Percentiles rank a stretch among this genome's conserved stretches.
These are phyloP conservation scores for Spirogloea muscicola DNA, from an alignment of 139 green algal genomes.

Conservation along the genomic window DNA sequence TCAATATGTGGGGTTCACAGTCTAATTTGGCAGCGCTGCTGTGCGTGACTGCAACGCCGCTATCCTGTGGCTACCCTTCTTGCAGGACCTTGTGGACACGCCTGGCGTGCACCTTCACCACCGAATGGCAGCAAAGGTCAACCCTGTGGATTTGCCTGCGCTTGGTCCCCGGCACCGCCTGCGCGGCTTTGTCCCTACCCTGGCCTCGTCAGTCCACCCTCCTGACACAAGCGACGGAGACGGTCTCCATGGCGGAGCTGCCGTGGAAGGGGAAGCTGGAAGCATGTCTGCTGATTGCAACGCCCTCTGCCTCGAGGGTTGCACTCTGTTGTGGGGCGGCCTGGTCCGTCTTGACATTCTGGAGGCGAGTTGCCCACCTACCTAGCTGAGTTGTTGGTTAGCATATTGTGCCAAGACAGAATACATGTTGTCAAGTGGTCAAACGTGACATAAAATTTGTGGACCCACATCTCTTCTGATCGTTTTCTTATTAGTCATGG, in stretches of 20 bases:
- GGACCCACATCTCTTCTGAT: too few species aligned
- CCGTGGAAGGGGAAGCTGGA: neutral
- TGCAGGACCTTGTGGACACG: constrained; percentile 68
- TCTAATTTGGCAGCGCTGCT: too few species aligned
- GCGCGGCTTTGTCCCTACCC: constrained; percentile 51
- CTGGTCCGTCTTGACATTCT: constrained; percentile 41
- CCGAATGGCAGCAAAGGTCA: constrained; percentile 79
- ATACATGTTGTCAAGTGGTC: too few species aligned
- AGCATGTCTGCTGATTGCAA: neutral
- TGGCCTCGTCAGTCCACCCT: neutral
- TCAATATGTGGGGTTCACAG: too few species aligned
- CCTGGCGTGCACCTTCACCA: constrained; percentile 92
- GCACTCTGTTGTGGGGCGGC: constrained; percentile 39
- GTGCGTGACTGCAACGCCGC: too few species aligned
- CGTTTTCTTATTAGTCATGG: too few species aligned
- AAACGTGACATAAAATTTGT: too few species aligned
- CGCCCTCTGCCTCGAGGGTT: neutral
- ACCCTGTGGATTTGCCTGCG: constrained; percentile 65
- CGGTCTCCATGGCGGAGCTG: neutral
- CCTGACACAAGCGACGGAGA: neutral
- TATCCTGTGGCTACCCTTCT: too few species aligned
- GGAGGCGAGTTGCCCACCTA: constrained; percentile 20
- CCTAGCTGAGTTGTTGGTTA: too few species aligned
- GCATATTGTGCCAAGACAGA: too few species aligned
- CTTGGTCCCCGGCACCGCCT: constrained; percentile 71